These are phyloP conservation scores for Trifolium pratense DNA, from an alignment of 306 rosid species.

Conservation along the genomic window DNA sequence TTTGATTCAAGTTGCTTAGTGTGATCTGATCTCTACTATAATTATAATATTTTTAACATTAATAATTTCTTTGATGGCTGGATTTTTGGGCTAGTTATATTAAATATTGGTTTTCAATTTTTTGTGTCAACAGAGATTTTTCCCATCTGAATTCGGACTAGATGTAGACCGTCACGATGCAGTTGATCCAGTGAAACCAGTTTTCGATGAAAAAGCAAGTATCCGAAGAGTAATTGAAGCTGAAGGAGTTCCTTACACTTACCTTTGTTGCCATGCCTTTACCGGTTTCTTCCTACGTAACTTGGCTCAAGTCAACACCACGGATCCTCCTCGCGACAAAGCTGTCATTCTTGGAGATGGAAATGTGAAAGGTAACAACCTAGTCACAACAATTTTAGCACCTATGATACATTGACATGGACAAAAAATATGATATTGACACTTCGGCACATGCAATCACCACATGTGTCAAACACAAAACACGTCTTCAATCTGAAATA, in stretches of 20 bases:
- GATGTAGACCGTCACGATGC: constrained; percentile 51
- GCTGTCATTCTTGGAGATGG: constrained; percentile 55
- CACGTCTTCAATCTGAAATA: background rate
- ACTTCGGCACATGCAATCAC: no score
- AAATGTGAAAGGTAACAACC: constrained; percentile 49
- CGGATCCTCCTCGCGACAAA: constrained; percentile 50
- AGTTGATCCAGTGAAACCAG: constrained; percentile 39
- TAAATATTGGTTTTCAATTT: background rate
- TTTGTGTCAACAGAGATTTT: constrained; percentile 38
- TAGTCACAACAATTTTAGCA: background rate
- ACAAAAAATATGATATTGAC: no score
- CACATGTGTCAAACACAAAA: background rate
- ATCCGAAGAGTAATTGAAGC: constrained; percentile 45
- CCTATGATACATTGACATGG: background rate
- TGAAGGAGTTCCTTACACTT: constrained; percentile 52
- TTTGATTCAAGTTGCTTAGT: no score
- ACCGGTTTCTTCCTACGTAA: constrained; percentile 45
- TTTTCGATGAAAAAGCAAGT: constrained; percentile 35
- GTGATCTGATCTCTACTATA: no score
- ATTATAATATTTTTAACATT: no score
- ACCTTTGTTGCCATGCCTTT: constrained; percentile 46
- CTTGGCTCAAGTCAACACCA: constrained; percentile 39
- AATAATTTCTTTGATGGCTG: background rate
- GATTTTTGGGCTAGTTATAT: background rate
- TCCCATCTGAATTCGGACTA: constrained; percentile 57